Conservation (phyloP, 805 yeast genomes). For the Wickerhamomyces chaumierensis region DNA sequence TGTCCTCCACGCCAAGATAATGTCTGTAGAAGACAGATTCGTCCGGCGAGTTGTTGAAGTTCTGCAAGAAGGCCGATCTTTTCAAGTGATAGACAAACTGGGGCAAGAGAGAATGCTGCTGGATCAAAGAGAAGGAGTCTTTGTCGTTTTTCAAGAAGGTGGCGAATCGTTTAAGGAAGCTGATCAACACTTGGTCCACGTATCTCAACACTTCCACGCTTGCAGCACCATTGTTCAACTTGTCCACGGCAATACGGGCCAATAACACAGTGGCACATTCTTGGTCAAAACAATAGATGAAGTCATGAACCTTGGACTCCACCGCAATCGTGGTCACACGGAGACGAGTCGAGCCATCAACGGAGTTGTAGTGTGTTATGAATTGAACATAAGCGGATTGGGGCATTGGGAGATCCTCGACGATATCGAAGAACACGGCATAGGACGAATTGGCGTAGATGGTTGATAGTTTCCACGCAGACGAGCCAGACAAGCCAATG, state of each 20-base stretch:
- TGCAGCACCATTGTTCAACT: slow-evolving; percentile 62
- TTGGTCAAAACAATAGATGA: slow-evolving; percentile 70
- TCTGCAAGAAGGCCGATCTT: slow-evolving; percentile 91
- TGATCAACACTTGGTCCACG: slow-evolving; percentile 87
- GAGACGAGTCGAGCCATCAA: slow-evolving; percentile 82
- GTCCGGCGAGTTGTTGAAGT: slow-evolving; percentile 96
- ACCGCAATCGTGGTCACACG: slow-evolving; percentile 50
- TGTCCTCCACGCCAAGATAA: slow-evolving; percentile 81
- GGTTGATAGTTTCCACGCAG: slow-evolving; percentile 77
- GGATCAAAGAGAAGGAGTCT: slow-evolving; percentile 69
- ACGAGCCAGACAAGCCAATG: slow-evolving; percentile 67
- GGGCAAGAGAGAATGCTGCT: slow-evolving; percentile 80
- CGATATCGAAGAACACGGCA: slow-evolving; percentile 81
- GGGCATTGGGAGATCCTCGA: slow-evolving; percentile 25
- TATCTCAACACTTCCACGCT: slow-evolving; percentile 90
- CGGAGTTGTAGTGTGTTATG: slow-evolving; percentile 86
- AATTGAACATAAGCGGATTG: slow-evolving; percentile 57
- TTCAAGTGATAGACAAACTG: slow-evolving; percentile 93
- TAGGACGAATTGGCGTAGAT: slow-evolving; percentile 82
- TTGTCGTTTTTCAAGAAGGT: slow-evolving; percentile 86
- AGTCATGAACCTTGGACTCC: not conserved
- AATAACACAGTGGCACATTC: slow-evolving; percentile 95
- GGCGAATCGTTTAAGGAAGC: slow-evolving; percentile 86
- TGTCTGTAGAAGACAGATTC: slow-evolving; percentile 97
- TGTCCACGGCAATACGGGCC: slow-evolving; percentile 84